phyloP scores from a whole-genome alignment of 306 rosid genomes.

The Dalbergia oliveri region DNA sequence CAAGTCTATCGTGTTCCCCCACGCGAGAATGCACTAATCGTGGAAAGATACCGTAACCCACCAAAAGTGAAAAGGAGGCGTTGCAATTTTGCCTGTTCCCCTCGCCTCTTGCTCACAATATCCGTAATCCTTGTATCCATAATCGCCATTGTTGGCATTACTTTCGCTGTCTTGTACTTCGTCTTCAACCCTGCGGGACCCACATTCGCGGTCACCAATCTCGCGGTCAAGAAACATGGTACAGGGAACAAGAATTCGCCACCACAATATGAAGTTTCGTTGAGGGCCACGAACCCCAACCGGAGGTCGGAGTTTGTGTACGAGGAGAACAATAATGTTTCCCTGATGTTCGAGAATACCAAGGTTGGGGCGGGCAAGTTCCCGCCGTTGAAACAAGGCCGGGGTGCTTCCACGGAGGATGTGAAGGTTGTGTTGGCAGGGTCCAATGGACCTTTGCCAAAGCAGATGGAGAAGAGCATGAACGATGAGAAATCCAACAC shows the following conservation, averaged over 20 bases:
- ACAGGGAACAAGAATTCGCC: not conserved
- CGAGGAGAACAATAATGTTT: not conserved
- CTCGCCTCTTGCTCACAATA: not conserved
- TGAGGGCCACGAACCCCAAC: slow-evolving; percentile 54
- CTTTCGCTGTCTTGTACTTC: slow-evolving; percentile 33
- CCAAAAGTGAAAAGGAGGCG: not conserved
- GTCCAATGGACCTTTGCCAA: slow-evolving; percentile 8
- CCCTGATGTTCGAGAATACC: not conserved
- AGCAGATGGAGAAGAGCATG: slow-evolving; percentile 31
- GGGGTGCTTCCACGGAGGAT: not conserved
- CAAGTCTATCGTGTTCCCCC: slow-evolving; percentile 75
- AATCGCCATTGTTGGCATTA: slow-evolving; percentile 33
- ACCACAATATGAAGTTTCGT: slow-evolving; percentile 39
- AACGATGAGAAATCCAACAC: not conserved
- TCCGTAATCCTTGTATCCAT: slow-evolving; percentile 17
- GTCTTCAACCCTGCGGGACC: slow-evolving; percentile 53
- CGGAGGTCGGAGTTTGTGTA: slow-evolving; percentile 25
- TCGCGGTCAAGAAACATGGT: slow-evolving; percentile 7
- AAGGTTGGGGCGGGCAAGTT: slow-evolving; percentile 53
- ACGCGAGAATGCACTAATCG: slow-evolving; percentile 55
- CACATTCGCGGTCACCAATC: slow-evolving; percentile 26
- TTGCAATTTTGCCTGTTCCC: not conserved
- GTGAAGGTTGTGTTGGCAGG: slow-evolving; percentile 44
- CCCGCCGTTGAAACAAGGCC: slow-evolving; percentile 42
- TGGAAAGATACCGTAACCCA: slow-evolving; percentile 45